Evolutionary conservation across 805 yeast genomes (phyloP), one percentile per base, ranked within the genome.

Genomic region (Candida odintsovae): DNA sequence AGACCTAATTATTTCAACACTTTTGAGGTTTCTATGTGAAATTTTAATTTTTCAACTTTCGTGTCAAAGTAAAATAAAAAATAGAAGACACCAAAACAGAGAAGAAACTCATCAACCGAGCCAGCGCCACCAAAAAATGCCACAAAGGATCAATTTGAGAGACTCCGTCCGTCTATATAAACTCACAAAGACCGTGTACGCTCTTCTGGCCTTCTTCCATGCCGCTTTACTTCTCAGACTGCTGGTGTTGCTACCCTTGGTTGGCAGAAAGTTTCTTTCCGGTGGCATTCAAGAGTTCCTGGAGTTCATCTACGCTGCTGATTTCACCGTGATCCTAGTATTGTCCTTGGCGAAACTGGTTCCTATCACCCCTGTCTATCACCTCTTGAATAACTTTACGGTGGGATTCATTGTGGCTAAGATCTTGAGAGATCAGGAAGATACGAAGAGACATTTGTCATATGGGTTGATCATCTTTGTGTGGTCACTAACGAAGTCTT

Each of bases 261-360:
- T 81, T n/a, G 86, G 88, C 0, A 63, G 79, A 28, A 70, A 69
- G 51, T 83, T 81, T 52, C 61, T 83, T 19, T 85, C 89, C 1
- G 88, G 83, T 7, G 90, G 88, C 0, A 78, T 84, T 12, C 86
- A 86, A 40, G 85, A 78, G 52, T 83, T 81, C 63, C 76, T 80
- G 4, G 31, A 46, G 6, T 12, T 23, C 4, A 9, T 47, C 2
- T 19, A 18, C 0, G 18, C 19, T 1, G 11, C 40, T 5, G 59
- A 55, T 29, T 13, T 56, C 2, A 12, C 50, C 1, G 42, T 52
- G 18, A 42, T 45, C 6, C 3, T 46, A 6, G 11, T 37, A 8
- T 8, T 33, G 8, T 22, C 38, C 8, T 13, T 41, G 15, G 4
- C 22, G 3, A 46, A 38, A 8, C 42, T 52, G 26, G 22, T 48